These are phyloP conservation scores for Marsdenia floribunda DNA, from an alignment of 257 asterid species.

Conservation along the genomic window DNA sequence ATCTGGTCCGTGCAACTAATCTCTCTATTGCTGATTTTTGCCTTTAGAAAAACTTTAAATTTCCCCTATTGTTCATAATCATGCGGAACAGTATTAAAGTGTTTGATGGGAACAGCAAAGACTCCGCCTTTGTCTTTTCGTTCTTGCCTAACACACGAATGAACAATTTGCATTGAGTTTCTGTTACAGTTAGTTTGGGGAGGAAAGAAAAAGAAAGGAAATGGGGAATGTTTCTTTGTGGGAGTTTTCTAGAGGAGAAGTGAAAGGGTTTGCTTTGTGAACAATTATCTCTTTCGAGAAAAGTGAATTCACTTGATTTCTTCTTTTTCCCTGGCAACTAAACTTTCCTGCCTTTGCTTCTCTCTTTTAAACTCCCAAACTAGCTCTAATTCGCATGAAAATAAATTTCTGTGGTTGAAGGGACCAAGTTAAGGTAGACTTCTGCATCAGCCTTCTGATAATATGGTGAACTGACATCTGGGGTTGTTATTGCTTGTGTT, in stretches of 20 bases:
- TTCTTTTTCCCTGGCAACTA: too few relatives aligned
- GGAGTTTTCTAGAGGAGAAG: too few relatives aligned
- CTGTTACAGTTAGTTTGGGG: neutral
- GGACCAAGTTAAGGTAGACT: neutral
- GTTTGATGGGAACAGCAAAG: neutral
- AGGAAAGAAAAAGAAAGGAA: too few relatives aligned
- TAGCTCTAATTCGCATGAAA: neutral
- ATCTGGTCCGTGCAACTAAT: slow-evolving; percentile 43
- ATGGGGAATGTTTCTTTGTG: too few relatives aligned
- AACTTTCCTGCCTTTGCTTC: too few relatives aligned
- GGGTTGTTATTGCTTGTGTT: slow-evolving; percentile 9
- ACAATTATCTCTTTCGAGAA: too few relatives aligned
- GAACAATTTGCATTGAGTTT: neutral
- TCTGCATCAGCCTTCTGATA: neutral
- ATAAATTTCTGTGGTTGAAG: neutral
- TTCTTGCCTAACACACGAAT: neutral
- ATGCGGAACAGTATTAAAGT: neutral
- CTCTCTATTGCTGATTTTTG: neutral
- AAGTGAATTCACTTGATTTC: too few relatives aligned
- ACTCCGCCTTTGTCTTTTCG: neutral
- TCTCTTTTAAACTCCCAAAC: too few relatives aligned
- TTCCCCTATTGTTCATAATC: neutral
- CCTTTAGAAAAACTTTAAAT: too few relatives aligned
- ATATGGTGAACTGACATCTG: neutral
- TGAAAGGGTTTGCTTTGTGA: too few relatives aligned